phyloP scores from a whole-genome alignment of 2,329 filamentous ascomycete genomes.

The Stagonosporopsis rhizophila region DNA sequence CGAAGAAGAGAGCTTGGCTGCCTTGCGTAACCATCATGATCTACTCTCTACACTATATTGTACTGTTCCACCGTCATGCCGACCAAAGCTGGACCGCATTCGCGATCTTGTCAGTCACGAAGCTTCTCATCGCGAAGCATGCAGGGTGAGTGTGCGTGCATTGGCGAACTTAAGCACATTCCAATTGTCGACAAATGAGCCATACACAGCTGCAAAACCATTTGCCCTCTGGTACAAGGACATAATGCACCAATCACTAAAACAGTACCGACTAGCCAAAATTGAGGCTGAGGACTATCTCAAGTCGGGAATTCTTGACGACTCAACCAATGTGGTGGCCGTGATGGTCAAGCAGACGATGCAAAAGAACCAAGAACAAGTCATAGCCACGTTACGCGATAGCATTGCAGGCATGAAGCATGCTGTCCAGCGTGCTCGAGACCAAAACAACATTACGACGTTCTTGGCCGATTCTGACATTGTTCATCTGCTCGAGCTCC shows the following conservation, averaged over 20 bases:
- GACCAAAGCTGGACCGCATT: slow-evolving; percentile 61
- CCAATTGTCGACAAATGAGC: slow-evolving; percentile 62
- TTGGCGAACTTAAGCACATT: slow-evolving; percentile 66
- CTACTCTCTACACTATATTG: slow-evolving; percentile 67
- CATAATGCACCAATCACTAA: slow-evolving; percentile 60
- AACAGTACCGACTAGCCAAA: slow-evolving; percentile 63
- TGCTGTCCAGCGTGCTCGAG: slow-evolving; percentile 54
- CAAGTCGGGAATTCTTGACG: slow-evolving; percentile 45
- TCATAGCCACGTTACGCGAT: slow-evolving; percentile 62
- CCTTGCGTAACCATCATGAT: slow-evolving; percentile 68
- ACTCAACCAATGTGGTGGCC: slow-evolving; percentile 51
- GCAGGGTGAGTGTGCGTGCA: slow-evolving; percentile 63
- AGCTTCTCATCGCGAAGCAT: slow-evolving; percentile 65
- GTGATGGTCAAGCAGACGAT: slow-evolving; percentile 61
- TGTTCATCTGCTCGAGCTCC: slow-evolving; percentile 58
- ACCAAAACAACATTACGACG: slow-evolving; percentile 50
- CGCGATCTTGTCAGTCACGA: slow-evolving; percentile 63
- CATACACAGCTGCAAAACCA: slow-evolving; percentile 52
- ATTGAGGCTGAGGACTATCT: slow-evolving; percentile 65
- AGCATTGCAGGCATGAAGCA: slow-evolving; percentile 59
- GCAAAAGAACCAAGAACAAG: slow-evolving; percentile 63
- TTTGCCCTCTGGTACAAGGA: slow-evolving; percentile 64
- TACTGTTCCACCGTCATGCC: slow-evolving; percentile 60
- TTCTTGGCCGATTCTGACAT: slow-evolving; percentile 56
- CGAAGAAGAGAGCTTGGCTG: slow-evolving; percentile 61